Evolutionary conservation across 768 basidiomycete species (phyloP).

Genomic region (Multifurca ochricompacta): DNA sequence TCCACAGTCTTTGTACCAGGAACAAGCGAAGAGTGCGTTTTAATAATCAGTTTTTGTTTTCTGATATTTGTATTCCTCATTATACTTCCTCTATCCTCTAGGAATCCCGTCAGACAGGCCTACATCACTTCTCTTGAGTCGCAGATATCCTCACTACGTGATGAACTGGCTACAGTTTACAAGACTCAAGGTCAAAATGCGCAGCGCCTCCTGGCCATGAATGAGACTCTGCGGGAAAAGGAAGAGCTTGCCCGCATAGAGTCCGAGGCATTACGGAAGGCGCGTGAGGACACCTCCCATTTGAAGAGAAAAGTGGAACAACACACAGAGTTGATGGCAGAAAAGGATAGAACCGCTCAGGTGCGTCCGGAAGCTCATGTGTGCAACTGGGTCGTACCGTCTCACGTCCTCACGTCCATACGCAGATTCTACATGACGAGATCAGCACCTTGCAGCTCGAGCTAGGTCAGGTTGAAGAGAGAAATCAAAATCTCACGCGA

Average conservation of each 20-base stretch:
- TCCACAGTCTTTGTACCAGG: slow-evolving; percentile 56
- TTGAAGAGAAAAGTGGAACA: slow-evolving; percentile 74
- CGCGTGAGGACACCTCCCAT: slow-evolving; percentile 64
- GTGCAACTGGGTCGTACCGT: background rate
- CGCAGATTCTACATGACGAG: slow-evolving; percentile 91
- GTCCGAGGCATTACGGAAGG: slow-evolving; percentile 68
- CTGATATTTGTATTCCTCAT: too few relatives aligned
- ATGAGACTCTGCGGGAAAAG: slow-evolving; percentile 89
- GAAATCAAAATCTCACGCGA: slow-evolving; percentile 76
- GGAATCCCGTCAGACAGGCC: slow-evolving; percentile 79
- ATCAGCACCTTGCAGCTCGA: slow-evolving; percentile 88
- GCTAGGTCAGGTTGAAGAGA: slow-evolving; percentile 80
- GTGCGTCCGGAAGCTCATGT: slow-evolving; percentile 38
- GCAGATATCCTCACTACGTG: slow-evolving; percentile 85
- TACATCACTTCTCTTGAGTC: slow-evolving; percentile 90
- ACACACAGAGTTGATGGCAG: slow-evolving; percentile 77
- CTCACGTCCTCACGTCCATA: slow-evolving; percentile 7
- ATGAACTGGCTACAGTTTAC: slow-evolving; percentile 91
- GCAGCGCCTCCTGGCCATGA: slow-evolving; percentile 86
- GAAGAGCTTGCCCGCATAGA: slow-evolving; percentile 82
- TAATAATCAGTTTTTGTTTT: background rate
- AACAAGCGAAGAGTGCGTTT: slow-evolving; percentile 63
- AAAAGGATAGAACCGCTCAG: slow-evolving; percentile 86
- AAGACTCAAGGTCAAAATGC: slow-evolving; percentile 96
- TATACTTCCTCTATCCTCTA: slow-evolving; percentile 25